Conservation (phyloP, 768 basidiomycete genomes). For the Mycena polygramma region DNA sequence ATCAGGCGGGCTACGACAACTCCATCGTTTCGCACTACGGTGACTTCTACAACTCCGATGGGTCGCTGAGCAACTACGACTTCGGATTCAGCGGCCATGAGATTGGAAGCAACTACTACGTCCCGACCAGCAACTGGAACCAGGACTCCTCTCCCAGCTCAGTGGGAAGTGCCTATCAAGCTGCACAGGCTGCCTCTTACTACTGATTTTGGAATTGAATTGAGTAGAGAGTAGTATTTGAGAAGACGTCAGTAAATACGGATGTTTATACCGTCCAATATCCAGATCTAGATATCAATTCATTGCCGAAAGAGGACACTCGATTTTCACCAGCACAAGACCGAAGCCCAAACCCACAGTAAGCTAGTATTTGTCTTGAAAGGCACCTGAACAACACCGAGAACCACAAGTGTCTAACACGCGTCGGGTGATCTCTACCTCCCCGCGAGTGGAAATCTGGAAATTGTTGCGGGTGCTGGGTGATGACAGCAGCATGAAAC, state of each 20-base stretch:
- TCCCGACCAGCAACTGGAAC: conserved; percentile 47
- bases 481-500: too few species aligned
- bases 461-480: too few species aligned
- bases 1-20: conserved; percentile 49
- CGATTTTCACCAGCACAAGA: too few species aligned
- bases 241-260: too few species aligned
- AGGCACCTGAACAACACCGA: conserved; percentile 41
- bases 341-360: too few species aligned
- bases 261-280: too few species aligned
- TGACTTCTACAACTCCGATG: conserved; percentile 46
- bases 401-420: conserved; percentile 41
- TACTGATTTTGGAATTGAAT: not conserved
- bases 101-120: conserved; percentile 45
- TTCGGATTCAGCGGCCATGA: conserved; percentile 51
- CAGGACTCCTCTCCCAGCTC: conserved; percentile 41
- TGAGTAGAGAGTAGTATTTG: too few species aligned
- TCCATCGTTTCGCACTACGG: conserved; percentile 46
- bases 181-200: conserved; percentile 35
- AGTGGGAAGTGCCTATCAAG: conserved; percentile 41
- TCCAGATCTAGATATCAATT: too few species aligned
- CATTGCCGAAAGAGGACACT: too few species aligned
- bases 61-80: conserved; percentile 46
- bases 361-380: too few species aligned
- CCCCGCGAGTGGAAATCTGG: too few species aligned
- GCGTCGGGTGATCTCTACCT: conserved; percentile 11